These are phyloP conservation scores for Microbotryomycetes sp. DNA, from an alignment of 1,284 basidiomycete species.

Conservation along the genomic window DNA sequence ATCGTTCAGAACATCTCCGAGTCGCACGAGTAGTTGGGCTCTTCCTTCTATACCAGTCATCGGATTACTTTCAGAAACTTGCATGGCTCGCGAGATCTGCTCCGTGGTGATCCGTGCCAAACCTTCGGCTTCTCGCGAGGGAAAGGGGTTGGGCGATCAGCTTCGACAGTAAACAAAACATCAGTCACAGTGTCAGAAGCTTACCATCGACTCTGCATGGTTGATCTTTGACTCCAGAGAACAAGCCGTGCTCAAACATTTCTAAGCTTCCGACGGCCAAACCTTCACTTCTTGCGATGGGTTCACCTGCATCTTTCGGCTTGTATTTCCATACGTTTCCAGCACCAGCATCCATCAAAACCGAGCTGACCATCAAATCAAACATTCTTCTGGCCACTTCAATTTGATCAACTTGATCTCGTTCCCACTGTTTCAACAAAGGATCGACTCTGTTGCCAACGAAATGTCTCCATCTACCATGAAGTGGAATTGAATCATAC, in stretches of 20 bases:
- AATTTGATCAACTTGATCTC: conserved; percentile 50
- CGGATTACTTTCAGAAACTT: conserved; percentile 68
- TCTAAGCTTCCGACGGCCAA: conserved; percentile 84
- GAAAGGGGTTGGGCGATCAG: conserved; percentile 5
- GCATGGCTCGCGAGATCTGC: conserved; percentile 64
- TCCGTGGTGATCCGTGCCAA: conserved; percentile 60
- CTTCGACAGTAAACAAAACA: background rate
- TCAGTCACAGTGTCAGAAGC: conserved; percentile 20
- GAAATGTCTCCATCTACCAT: conserved; percentile 86
- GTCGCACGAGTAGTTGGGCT: conserved; percentile 63
- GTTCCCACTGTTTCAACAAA: conserved; percentile 45
- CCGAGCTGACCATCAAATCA: conserved; percentile 88
- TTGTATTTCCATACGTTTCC: conserved; percentile 74
- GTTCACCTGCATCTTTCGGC: conserved; percentile 53
- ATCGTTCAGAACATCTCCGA: conserved; percentile 58
- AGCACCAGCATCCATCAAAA: conserved; percentile 88
- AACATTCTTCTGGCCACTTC: conserved; percentile 68
- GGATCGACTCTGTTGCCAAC: conserved; percentile 56
- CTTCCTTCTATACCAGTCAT: conserved; percentile 89
- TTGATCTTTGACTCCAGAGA: conserved; percentile 58
- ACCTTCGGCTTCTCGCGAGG: conserved; percentile 54
- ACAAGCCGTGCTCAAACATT: conserved; percentile 80
- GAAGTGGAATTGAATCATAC: conserved; percentile 69
- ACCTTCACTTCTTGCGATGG: conserved; percentile 75
- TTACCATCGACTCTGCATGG: conserved; percentile 72